These are phyloP conservation scores for Verbena officinalis DNA, from an alignment of 257 asterid genomes.

Conservation along the genomic window DNA sequence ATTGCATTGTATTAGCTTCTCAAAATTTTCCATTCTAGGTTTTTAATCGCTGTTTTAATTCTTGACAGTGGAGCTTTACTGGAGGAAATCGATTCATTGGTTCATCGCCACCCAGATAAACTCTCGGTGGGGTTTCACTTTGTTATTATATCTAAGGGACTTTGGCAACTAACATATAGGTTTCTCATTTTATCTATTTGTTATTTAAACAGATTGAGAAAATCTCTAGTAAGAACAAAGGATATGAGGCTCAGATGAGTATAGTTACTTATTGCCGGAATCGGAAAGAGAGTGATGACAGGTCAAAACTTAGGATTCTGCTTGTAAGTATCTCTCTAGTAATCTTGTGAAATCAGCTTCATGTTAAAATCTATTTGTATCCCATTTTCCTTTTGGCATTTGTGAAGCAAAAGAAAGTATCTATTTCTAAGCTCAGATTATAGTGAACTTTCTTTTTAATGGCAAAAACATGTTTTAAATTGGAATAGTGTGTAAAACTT, in stretches of 20 bases:
- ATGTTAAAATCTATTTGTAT: not conserved
- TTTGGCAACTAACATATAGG: constrained; percentile 4
- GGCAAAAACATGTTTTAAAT: constrained; percentile 25
- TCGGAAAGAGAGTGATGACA: constrained; percentile 66
- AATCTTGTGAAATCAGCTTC: constrained; percentile 9
- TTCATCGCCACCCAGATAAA: constrained; percentile 88
- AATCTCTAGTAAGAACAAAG: constrained; percentile 66
- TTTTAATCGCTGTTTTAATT: constrained; percentile 22
- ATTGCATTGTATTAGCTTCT: not conserved
- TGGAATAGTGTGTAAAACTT: constrained; percentile 55
- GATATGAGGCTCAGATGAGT: constrained; percentile 71
- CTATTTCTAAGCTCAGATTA: constrained; percentile 5
- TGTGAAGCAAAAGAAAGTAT: constrained; percentile 25
- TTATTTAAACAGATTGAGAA: constrained; percentile 64
- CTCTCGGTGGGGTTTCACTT: constrained; percentile 68
- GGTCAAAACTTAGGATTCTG: constrained; percentile 73
- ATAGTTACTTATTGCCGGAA: constrained; percentile 78
- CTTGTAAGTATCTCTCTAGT: constrained; percentile 62
- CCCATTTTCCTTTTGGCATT: constrained; percentile 1
- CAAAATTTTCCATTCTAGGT: not conserved
- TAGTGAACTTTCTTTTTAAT: constrained; percentile 18
- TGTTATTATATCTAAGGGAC: not conserved
- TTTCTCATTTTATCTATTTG: constrained; percentile 11
- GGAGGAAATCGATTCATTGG: constrained; percentile 87
- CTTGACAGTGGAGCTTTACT: constrained; percentile 71